Evolutionary conservation across 108 stramenopile genomes (phyloP), one percentile per base, ranked within the genome.

Genomic region (Aurantiochytrium sp.): DNA sequence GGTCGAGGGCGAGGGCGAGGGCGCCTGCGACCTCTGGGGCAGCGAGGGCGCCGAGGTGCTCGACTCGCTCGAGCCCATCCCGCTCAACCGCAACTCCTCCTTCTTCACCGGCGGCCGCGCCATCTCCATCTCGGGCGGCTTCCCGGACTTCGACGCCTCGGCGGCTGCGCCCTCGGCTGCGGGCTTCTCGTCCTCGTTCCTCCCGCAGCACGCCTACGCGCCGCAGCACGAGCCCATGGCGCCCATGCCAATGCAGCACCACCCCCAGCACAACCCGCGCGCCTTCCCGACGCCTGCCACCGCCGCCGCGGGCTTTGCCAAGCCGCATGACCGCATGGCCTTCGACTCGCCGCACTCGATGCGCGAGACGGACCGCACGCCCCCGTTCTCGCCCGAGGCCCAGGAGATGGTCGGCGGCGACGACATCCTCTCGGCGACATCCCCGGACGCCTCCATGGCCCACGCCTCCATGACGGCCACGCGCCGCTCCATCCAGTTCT

Each of bases 401-500:
- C 32, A 27, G 27, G 31, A 59, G 10, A 59, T 59, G 55, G 22
- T 6, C 27, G 22, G 32, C 32, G 32, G 31, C 55, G 55, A 59
- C 5, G 55, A 59, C 32, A 12, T 59, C 32, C 32, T 59, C 55
- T 32, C 27, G 10, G 32, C 55, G 32, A 8, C 55, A 59, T 59
- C 55, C 8, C 55, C 69, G 8, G 69, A 81, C 42, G 37, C 69
- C 42, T 27, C 69, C 34, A 81, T 81, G 69, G 69, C 69, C 42
- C 41, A 39, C n/a, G 69, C 69, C 21, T 19, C 12, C 69, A 45
- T 81, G 69, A 45, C 69, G 22, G 41, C 37, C 69, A 45, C 69
- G n/a, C 37, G 42, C 41, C 69, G 69, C 69, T 81, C 69, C 8
- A 81, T 81, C 22, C 69, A 81, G 69, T 81, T 81, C 22, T 81